Conservation (phyloP, 2,329 filamentous ascomycete species). For the Dactylonectria macrodidyma region DNA sequence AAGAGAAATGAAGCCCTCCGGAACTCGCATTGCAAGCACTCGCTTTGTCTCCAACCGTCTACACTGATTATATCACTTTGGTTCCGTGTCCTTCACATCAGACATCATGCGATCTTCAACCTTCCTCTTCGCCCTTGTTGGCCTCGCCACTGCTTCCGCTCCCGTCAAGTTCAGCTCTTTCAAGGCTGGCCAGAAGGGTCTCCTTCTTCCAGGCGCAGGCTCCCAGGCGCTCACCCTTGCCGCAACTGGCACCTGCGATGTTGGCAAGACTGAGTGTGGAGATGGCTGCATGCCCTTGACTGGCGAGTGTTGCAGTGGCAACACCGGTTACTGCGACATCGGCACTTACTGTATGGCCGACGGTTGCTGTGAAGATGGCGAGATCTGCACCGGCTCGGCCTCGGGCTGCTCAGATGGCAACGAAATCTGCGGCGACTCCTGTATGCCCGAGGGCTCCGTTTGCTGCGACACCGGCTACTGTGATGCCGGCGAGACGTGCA, state of each 20-base stretch:
- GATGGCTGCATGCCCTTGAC: slow-evolving; percentile 49
- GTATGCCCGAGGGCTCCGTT: slow-evolving; percentile 50
- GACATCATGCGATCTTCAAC: slow-evolving; percentile 45
- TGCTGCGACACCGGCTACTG: slow-evolving; percentile 52
- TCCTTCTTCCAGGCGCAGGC: slow-evolving; percentile 39
- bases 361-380: slow-evolving; percentile 53
- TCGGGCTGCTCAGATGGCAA: slow-evolving; percentile 45
- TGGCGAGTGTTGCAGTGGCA: slow-evolving; percentile 49
- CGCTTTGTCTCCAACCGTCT: slow-evolving; percentile 11
- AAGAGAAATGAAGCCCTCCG: slow-evolving; percentile 20
- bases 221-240: slow-evolving; percentile 40
- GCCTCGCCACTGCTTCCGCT: slow-evolving; percentile 39
- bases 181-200: slow-evolving; percentile 32
- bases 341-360: slow-evolving; percentile 48
- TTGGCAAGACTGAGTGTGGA: slow-evolving; percentile 47
- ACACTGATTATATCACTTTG: neutral
- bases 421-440: slow-evolving; percentile 47
- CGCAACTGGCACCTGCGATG: slow-evolving; percentile 38
- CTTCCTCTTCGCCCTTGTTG: slow-evolving; percentile 47
- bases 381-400: slow-evolving; percentile 50
- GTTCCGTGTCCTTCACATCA: neutral
- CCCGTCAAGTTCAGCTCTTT: slow-evolving; percentile 33
- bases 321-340: slow-evolving; percentile 50
- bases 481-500: slow-evolving; percentile 49
- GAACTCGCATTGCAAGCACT: neutral